Evolutionary conservation across 2,329 filamentous ascomycete species (phyloP), one percentile per base, ranked within the genome.

Genomic region (Lasiodiplodia citricola): DNA sequence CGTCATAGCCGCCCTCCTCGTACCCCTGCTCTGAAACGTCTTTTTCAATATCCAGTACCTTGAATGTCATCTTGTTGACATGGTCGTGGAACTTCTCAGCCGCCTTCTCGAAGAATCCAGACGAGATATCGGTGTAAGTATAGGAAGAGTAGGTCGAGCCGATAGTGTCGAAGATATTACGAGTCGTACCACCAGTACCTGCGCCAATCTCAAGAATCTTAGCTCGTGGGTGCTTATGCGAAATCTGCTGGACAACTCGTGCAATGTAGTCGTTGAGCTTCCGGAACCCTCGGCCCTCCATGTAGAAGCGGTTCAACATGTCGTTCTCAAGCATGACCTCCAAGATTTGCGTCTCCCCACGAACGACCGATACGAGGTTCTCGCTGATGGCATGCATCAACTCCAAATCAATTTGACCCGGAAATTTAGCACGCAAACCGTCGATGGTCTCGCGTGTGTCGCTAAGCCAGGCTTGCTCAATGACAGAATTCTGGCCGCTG

Each of bases 71-170:
- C n/a, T 50, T 62, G 37, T 44, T 11, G 5, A 8, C 21, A 18
- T 28, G n/a, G 3, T 38, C 57, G 2, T 21, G 2, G 25, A 71
- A 73, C 7, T 41, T 28, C 2, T 67, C 13, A 7, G 68, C 25
- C 0, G 72, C 71, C 11, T 57, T 14, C 7, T 66, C 8, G 2
- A 75, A 51, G 23, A 71, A 71, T 4, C 47, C 64, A 5, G 21
- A 10, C 11, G 72, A 70, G 6, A 70, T 25, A 52, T 74, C 74
- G 1, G 73, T 75, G 21, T 74, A 71, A 2, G 67, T 68, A 55
- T 74, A 76, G 0, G 68, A 28, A 5, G 11, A n/a, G 50, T 70
- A 74, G 6, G n/a, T 13, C 1, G 11, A 14, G 8, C 51, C 47
- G 10, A 69, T 10, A 35, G 55, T 38, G 60, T 52, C 0, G 44